Evolutionary conservation across 371 early-diverging fungal species (phyloP), one percentile per base, ranked within the genome.

Genomic region (Funneliformis caledonium): DNA sequence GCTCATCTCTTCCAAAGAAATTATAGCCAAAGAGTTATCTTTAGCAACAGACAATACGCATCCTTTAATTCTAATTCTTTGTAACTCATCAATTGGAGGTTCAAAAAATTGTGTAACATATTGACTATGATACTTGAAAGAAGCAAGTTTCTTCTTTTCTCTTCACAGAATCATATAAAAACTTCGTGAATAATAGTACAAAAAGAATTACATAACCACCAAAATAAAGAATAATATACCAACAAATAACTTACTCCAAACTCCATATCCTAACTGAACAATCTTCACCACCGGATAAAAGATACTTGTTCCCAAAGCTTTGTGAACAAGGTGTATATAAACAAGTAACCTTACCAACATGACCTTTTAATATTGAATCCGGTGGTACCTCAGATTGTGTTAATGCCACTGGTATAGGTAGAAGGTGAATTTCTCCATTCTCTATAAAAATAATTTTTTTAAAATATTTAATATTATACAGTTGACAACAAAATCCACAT

Each of bases 211-310:
- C 14, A 67, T 16, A 37, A 33, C 79, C 67, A 5, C 83, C 47
- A 72, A 87, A 86, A 64, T 82, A 80, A 14, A 50, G 61, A 33
- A 3, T 52, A 52, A 52, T 52, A 16, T 6, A 65, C 37, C 9
- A 69, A n/a, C 3, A 4, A 16, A 61, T 19, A 33, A 22, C 88
- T 84, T 88, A 93, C 94, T 91, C 90, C 11, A 93, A 76, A 74
- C 92, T 91, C 96, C 96, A 96, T 37, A 94, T 90, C 81, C 89
- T 88, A 31, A 94, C 90, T 10, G 90, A 88, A 43, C 93, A 93
- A 83, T 94, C 94, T 26, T 82, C 84, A 8, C 93, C 92, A 33
- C 94, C 90, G 1, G 89, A 91, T n/a, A 91, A 62, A 10, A 90
- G 67, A 80, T 91, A 89, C 12, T 88, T 87, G n/a, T 88, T 86